Base-by-base conservation (phyloP, 2,329 filamentous ascomycete species). In the Colletotrichum chrysophilum region DNA sequence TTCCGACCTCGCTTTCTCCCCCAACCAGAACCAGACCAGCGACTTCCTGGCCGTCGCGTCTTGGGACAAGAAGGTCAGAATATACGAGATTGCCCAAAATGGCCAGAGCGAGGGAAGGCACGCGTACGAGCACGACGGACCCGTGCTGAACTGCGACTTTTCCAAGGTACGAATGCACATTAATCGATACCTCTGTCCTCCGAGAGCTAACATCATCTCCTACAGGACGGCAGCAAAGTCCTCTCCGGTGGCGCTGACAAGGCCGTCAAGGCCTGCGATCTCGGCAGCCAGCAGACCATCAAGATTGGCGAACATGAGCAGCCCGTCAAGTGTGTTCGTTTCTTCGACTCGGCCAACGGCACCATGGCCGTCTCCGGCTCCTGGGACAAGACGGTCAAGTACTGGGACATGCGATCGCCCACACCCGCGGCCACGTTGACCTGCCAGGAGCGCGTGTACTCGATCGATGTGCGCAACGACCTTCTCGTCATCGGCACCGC, bases 1-100 rank as follows among this genome's bases (percentile, higher is more conserved):
- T 81, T 96, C 96, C 43, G 95, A 96, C 82, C 90, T 99, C 76
- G 88, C 92, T 65, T 99, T 98, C 87, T 96, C 94, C 16, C 92
- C 94, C 81, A 89, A 81, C 81, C 86, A 77, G 81, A 88, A 83
- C 81, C 83, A 84, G 81, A 89, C 89, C 69, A 90, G 87, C 79
- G 95, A 98, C 80, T 94, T 97, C 83, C 89, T 99, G 21, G 96
- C 96, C 28, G 95, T 98, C 43, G 89, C 95, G 64, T 98, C 95
- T 80, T 99, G 97, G 97, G 97, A 99, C 86, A 98, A 97, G 88
- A 98, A 98, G 85, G 95, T 98, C 78, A 94, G 96, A 82, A 96
- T 99, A 83, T 99, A 98, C 87, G 95, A 98, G 85, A 95, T 98
- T 83, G 92, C 93, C 78, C 87, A 86, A 72, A 92, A 92, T 79